phyloP scores from a whole-genome alignment of 768 basidiomycete species.

The Leucosporidium scottii region DNA sequence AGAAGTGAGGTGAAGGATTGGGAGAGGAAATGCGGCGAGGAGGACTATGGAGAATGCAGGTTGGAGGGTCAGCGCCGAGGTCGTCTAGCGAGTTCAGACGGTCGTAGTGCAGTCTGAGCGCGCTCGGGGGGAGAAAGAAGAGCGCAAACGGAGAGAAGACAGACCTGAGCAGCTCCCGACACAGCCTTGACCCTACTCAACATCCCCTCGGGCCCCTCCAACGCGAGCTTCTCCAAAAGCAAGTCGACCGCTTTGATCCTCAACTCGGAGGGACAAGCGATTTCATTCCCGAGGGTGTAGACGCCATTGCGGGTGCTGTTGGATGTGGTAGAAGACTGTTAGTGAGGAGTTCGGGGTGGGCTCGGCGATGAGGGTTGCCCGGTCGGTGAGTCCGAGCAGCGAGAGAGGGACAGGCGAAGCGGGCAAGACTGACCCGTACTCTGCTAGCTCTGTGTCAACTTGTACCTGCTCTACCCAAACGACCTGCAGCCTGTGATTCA shows the following conservation, averaged over 20 bases:
- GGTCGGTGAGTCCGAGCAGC: too few relatives aligned
- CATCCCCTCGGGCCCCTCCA: slow-evolving; percentile 10
- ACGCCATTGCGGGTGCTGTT: slow-evolving; percentile 16
- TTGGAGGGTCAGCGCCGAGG: too few relatives aligned
- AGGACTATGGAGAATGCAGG: background rate
- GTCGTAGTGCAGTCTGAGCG: too few relatives aligned
- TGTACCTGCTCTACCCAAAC: slow-evolving; percentile 12
- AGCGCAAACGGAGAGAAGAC: background rate
- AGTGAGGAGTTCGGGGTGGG: too few relatives aligned
- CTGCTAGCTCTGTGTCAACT: slow-evolving; percentile 11
- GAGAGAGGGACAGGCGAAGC: too few relatives aligned
- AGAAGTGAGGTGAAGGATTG: slow-evolving; percentile 5
- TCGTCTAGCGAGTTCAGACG: too few relatives aligned
- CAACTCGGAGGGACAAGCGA: slow-evolving; percentile 11
- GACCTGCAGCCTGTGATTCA: slow-evolving; percentile 7
- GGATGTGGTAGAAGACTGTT: background rate
- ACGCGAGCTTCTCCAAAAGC: slow-evolving; percentile 18
- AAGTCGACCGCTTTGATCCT: slow-evolving; percentile 19
- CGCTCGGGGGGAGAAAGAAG: background rate
- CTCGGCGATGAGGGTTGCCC: too few relatives aligned
- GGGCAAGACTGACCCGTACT: slow-evolving; percentile 9
- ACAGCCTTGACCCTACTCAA: background rate
- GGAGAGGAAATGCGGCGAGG: slow-evolving; percentile 10
- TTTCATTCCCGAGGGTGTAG: slow-evolving; percentile 12
- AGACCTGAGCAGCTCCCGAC: slow-evolving; percentile 9